Evolutionary conservation across 2,329 filamentous ascomycete species (phyloP).

Genomic region (Cladophialophora psammophila): DNA sequence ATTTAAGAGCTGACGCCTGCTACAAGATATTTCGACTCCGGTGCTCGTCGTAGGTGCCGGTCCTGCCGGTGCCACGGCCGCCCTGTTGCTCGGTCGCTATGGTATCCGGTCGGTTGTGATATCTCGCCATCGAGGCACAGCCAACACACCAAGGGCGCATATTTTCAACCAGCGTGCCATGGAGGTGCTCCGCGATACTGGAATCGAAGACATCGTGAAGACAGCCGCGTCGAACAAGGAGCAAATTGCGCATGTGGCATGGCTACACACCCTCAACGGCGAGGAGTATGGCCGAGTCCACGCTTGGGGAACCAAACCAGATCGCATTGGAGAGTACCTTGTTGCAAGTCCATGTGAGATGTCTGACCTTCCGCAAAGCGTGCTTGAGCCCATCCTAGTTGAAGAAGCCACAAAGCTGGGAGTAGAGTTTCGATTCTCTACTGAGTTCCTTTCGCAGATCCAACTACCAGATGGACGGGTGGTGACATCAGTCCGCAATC

Average conservation of each 20-base stretch:
- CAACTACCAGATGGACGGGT: constrained; percentile 41
- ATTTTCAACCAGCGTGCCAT: constrained; percentile 30
- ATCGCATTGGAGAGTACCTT: constrained; percentile 47
- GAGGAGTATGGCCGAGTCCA: constrained; percentile 53
- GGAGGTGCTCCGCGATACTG: constrained; percentile 26
- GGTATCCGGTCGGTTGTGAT: constrained; percentile 44
- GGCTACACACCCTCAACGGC: constrained; percentile 52
- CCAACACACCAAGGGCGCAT: constrained; percentile 29
- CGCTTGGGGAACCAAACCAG: constrained; percentile 52
- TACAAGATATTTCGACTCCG: constrained; percentile 9
- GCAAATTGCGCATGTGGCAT: constrained; percentile 46
- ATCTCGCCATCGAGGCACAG: constrained; percentile 24
- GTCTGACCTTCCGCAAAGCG: constrained; percentile 52
- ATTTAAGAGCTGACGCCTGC: neutral
- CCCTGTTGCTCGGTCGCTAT: constrained; percentile 60
- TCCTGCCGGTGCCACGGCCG: constrained; percentile 62
- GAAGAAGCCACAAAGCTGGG: constrained; percentile 47
- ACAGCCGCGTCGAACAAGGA: constrained; percentile 45
- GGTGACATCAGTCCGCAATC: constrained; percentile 46
- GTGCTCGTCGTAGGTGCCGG: constrained; percentile 59
- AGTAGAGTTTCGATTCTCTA: constrained; percentile 50
- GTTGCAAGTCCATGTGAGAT: constrained; percentile 50
- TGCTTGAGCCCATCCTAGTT: constrained; percentile 52
- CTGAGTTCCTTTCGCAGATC: constrained; percentile 41
- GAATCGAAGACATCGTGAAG: constrained; percentile 37